Percentiles rank a stretch among this genome's conserved stretches.
Evolutionary conservation across 2,329 filamentous ascomycete species (phyloP).

Genomic region (Pseudogymnoascus sp.): DNA sequence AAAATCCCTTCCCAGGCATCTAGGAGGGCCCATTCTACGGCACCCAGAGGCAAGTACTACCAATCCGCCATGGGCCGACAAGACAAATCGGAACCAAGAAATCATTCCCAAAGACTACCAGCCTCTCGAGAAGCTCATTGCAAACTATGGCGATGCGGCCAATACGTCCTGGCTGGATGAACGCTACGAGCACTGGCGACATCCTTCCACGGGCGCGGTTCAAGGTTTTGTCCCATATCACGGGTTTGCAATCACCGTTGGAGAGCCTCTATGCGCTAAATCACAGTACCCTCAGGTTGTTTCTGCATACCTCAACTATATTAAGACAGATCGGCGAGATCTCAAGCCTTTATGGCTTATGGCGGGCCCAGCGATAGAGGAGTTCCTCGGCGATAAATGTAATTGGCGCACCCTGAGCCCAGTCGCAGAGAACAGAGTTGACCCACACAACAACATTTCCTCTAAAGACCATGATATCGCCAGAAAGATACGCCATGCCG

Average conservation of each 20-base stretch:
- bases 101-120: slow-evolving; percentile 51
- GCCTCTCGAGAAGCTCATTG: slow-evolving; percentile 76
- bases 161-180: slow-evolving; percentile 93
- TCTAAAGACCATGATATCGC: slow-evolving; percentile 67
- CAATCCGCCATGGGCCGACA: slow-evolving; percentile 51
- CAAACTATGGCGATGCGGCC: slow-evolving; percentile 89
- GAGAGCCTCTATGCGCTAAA: slow-evolving; percentile 76
- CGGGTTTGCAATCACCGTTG: slow-evolving; percentile 75
- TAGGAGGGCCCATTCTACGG: slow-evolving; percentile 55
- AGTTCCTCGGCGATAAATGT: slow-evolving; percentile 68
- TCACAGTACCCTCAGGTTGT: slow-evolving; percentile 69
- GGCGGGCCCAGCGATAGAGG: slow-evolving; percentile 68
- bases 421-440: slow-evolving; percentile 79
- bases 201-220: slow-evolving; percentile 68
- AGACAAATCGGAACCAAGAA: slow-evolving; percentile 32
- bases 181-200: slow-evolving; percentile 80
- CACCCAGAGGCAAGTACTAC: slow-evolving; percentile 84
- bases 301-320: slow-evolving; percentile 62
- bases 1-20: slow-evolving; percentile 67
- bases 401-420: slow-evolving; percentile 86
- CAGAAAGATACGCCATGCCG: slow-evolving; percentile 75
- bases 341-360: slow-evolving; percentile 75
- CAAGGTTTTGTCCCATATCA: slow-evolving; percentile 71
- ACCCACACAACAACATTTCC: slow-evolving; percentile 59
- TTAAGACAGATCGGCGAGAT: slow-evolving; percentile 59